Base-by-base conservation (phyloP, 1,284 basidiomycete genomes). In the Leccinum fallax region DNA sequence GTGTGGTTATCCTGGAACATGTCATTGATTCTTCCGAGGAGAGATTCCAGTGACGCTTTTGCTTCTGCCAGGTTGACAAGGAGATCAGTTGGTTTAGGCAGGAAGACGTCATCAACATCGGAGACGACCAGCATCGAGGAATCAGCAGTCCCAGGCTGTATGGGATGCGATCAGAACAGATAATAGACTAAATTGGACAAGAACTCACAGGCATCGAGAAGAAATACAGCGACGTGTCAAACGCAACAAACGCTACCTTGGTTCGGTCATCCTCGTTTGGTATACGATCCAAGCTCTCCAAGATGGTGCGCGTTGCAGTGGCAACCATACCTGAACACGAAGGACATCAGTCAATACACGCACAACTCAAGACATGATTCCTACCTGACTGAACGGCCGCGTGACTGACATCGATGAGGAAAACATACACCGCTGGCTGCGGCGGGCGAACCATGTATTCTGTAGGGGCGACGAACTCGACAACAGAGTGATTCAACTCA, bases 391-490 rank as follows among this genome's bases (percentile, higher is more conserved):
- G 92, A 53, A 99, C 86, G 40, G 96, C 95, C 51, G 89, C 78
- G 74, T 97, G 93, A 71, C 93, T 94, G 67, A 99, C 95, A 73
- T 99, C 97, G 77, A 99, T 93, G 70, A 99, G 84, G 83, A 99
- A 98, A 60, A 97, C 87, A 78, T 98, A 98, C 58, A 97, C 94
- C 16, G 96, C 94, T 11, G 97, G 95, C 77, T 98, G 97, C 48
- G 97, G 97, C 16, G 97, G 93, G 66, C 97, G 92, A 71, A 95
- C 95, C 97, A 99, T 98, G 80, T 99, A 99, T 79, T 99, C 97
- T 1, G 96, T 97, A 9, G 97, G 97, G 3, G 97, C 97, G 63
- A 99, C 92, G 73, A 92, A 99, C 77, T 99, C 97, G 63, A 99
- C 95, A 19, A 93, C 93, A 55, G 89, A 86, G 76, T 95, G 88